Evolutionary conservation across 2,329 filamentous ascomycete species (phyloP).

Genomic region (Ceratocystis eucalypticola): DNA sequence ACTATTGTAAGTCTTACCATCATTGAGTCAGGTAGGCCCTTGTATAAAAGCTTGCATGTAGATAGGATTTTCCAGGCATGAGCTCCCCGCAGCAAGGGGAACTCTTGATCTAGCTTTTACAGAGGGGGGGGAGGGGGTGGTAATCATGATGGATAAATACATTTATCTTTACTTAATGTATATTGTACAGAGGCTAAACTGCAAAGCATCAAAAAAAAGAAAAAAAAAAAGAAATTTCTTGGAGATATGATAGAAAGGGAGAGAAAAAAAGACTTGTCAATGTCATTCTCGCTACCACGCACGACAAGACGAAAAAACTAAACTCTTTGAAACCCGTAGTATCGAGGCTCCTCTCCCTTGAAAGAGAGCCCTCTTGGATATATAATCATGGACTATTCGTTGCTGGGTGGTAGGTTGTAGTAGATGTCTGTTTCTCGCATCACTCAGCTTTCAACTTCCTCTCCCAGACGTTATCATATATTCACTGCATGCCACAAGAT

Average conservation of each 20-base stretch:
- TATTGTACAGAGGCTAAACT: background rate
- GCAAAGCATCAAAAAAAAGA: background rate
- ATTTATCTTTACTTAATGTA: too few species aligned
- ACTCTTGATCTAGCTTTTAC: background rate
- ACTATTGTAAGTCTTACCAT: background rate
- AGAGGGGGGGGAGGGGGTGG: too few species aligned
- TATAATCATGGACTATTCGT: background rate
- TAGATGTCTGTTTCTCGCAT: background rate
- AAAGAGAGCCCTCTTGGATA: background rate
- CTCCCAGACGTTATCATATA: background rate
- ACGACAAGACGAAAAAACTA: background rate
- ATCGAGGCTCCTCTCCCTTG: background rate
- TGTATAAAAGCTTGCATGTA: background rate
- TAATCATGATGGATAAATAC: too few species aligned
- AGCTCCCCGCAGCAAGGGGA: constrained; percentile 4
- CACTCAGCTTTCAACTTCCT: background rate
- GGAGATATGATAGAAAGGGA: background rate
- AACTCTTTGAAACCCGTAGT: background rate
- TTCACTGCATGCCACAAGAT: background rate
- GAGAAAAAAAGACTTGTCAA: constrained; percentile 5
- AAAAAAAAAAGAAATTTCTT: background rate
- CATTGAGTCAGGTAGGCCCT: background rate
- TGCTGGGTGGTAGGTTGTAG: background rate
- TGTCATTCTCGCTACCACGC: background rate
- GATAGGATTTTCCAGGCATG: background rate